Base-by-base conservation (phyloP, 768 basidiomycete genomes). In the Piloderma croceum region DNA sequence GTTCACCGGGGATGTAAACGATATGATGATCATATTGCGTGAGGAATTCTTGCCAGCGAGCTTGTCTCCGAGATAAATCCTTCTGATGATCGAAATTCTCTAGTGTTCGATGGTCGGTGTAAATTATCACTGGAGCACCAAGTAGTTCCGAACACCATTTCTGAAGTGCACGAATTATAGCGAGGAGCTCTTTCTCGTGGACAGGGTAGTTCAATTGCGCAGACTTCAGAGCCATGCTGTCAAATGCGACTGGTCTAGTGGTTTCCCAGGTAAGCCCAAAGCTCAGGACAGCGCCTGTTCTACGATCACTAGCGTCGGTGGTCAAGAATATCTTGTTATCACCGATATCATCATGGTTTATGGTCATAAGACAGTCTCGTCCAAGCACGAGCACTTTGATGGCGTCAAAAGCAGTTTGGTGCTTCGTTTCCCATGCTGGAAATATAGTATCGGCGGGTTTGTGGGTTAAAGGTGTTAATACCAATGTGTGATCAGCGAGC, bases 171-270 rank as follows among this genome's bases (percentile, higher is more conserved):
- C 18, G 6, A 3, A 48, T 34, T 25, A 48, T 45, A 3, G 45
- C 39, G 1, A 45, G 21, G 9, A 46, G 40, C 39, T 56, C 54
- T 36, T 34, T 24, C n/a, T 55, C 49, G 22, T 53, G 50, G 3
- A 45, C 41, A 3, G 47, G 46, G 20, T 55, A 54, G 33, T 55
- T 54, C 31, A 48, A 23, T 29, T 52, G 29, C 0, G 50, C 39
- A 12, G 6, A 13, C 15, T 19, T 22, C 17, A 48, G 24, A 1
- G 39, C 25, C 18, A 39, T 34, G 1, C 39, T 36, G 13, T 21
- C n/a, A 10, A 44, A 49, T 2, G 48, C 48, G 1, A 47, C 39
- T 3, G 48, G 42, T 7, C 36, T 39, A 6, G 39, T 39, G 5
- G 42, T 6, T 11, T 21, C 17, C 39, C 42, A 43, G 21, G 41